Percentiles rank a stretch among this genome's conserved stretches.
phyloP scores from a whole-genome alignment of 768 basidiomycete genomes.

The Rhodotorula kratochvilovae region DNA sequence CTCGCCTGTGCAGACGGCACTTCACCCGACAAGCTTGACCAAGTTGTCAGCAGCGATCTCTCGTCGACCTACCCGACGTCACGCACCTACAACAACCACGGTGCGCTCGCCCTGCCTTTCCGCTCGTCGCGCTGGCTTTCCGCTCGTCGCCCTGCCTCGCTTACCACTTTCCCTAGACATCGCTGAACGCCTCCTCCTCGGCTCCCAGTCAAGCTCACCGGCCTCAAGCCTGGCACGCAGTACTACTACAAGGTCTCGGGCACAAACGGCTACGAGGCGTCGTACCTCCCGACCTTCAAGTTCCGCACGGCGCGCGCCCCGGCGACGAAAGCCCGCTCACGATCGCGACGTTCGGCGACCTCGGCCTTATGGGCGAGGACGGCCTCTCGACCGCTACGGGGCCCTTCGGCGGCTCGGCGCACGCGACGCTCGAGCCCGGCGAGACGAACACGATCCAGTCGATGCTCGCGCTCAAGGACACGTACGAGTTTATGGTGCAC shows the following conservation, averaged over 20 bases:
- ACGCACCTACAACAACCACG: slow-evolving; percentile 28
- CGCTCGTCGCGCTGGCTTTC: no score
- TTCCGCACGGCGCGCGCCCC: slow-evolving; percentile 25
- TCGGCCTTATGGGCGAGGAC: slow-evolving; percentile 29
- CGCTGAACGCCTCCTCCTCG: no score
- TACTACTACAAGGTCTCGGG: slow-evolving; percentile 33
- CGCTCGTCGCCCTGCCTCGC: no score
- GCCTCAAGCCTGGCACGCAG: slow-evolving; percentile 17
- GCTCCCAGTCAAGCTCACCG: slow-evolving; percentile 7
- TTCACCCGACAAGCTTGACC: slow-evolving; percentile 10
- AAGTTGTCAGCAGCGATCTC: not conserved
- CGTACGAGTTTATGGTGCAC: slow-evolving; percentile 16
- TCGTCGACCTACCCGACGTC: slow-evolving; percentile 32
- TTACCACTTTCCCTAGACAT: no score
- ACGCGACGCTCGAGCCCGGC: slow-evolving; percentile 4
- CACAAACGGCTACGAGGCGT: slow-evolving; percentile 10
- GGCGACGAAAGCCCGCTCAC: slow-evolving; percentile 27
- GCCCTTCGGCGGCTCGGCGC: slow-evolving; percentile 12
- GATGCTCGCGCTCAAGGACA: slow-evolving; percentile 16
- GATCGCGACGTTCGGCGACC: not conserved
- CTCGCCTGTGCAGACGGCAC: slow-evolving; percentile 1
- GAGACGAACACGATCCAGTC: slow-evolving; percentile 39
- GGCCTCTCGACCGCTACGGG: slow-evolving; percentile 28
- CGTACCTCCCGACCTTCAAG: slow-evolving; percentile 26
- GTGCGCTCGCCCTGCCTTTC: not conserved